Evolutionary conservation across 441 rosid species (phyloP).

Genomic region (Pelargonium australe): DNA sequence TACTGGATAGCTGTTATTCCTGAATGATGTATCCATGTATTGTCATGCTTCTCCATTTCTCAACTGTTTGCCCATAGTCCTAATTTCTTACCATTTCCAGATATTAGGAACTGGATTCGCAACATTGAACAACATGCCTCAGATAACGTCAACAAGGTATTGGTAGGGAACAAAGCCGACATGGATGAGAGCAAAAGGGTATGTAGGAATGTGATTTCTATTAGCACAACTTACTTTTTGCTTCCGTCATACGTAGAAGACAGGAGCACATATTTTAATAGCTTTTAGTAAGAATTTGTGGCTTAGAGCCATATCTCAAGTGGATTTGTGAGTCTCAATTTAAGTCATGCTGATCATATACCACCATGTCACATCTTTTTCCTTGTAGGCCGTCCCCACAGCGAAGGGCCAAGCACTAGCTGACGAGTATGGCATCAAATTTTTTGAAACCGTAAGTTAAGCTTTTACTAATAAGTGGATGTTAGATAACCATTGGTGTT

Average conservation of each 20-base stretch:
- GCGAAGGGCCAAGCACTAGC: slow-evolving; percentile 33
- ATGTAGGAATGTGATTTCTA: slow-evolving; percentile 11
- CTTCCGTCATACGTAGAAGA: neutral
- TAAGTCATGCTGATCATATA: neutral
- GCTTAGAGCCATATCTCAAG: too few relatives aligned
- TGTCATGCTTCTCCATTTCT: neutral
- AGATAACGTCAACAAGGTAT: slow-evolving; percentile 57
- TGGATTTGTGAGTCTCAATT: too few relatives aligned
- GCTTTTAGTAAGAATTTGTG: too few relatives aligned
- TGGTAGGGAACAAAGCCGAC: slow-evolving; percentile 77
- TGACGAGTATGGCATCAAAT: slow-evolving; percentile 49
- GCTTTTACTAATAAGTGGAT: neutral
- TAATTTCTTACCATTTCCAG: slow-evolving; percentile 29
- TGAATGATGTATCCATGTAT: neutral
- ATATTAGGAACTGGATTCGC: slow-evolving; percentile 72
- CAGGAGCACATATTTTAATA: too few relatives aligned
- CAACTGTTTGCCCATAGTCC: slow-evolving; percentile 2
- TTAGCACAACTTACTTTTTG: neutral
- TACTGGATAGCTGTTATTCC: neutral
- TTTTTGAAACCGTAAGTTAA: slow-evolving; percentile 44
- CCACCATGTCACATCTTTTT: slow-evolving; percentile 1
- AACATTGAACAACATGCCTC: slow-evolving; percentile 74
- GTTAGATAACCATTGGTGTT: neutral
- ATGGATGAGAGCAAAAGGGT: slow-evolving; percentile 84
- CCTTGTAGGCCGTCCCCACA: slow-evolving; percentile 37